Conservation (phyloP, 441 rosid species). For the Viola pubescens region DNA sequence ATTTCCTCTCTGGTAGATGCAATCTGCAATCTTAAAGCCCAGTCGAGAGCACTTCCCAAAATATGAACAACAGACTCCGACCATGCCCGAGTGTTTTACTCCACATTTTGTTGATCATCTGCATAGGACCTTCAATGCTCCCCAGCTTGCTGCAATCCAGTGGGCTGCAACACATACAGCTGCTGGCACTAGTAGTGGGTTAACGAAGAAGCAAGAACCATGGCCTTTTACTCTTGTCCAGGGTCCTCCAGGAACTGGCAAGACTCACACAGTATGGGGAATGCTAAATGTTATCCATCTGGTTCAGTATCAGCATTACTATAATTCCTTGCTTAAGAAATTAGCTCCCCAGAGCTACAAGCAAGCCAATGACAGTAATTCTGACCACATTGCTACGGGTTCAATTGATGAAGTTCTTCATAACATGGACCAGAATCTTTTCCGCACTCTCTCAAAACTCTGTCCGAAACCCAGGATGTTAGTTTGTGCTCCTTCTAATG, state of each 20-base stretch:
- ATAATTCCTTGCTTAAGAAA: constrained; percentile 89
- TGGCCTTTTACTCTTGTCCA: constrained; percentile 99
- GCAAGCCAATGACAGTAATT: constrained; percentile 62
- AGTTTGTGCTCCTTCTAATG: constrained; percentile 99
- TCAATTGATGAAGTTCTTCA: constrained; percentile 99
- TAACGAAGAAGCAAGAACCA: constrained; percentile 81
- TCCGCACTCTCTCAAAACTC: constrained; percentile 86
- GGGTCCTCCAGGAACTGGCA: constrained; percentile 99
- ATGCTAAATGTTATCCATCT: constrained; percentile 98
- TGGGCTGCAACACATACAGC: constrained; percentile 99
- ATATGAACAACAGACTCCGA: constrained; percentile 82
- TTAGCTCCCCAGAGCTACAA: constrained; percentile 97
- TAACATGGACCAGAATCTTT: constrained; percentile 95
- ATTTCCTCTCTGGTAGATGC: constrained; percentile 55
- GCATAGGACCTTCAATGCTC: constrained; percentile 77
- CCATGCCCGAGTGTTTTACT: constrained; percentile 95
- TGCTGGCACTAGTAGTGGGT: constrained; percentile 91
- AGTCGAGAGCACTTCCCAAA: constrained; percentile 92
- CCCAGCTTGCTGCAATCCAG: constrained; percentile 91
- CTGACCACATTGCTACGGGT: constrained; percentile 55
- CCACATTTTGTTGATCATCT: constrained; percentile 72
- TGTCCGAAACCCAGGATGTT: constrained; percentile 98
- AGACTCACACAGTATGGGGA: constrained; percentile 99
- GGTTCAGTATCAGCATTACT: constrained; percentile 98
- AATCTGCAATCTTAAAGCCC: constrained; percentile 89